Conservation (phyloP, 179 eudicot genomes). For the Corrigiola litoralis region DNA sequence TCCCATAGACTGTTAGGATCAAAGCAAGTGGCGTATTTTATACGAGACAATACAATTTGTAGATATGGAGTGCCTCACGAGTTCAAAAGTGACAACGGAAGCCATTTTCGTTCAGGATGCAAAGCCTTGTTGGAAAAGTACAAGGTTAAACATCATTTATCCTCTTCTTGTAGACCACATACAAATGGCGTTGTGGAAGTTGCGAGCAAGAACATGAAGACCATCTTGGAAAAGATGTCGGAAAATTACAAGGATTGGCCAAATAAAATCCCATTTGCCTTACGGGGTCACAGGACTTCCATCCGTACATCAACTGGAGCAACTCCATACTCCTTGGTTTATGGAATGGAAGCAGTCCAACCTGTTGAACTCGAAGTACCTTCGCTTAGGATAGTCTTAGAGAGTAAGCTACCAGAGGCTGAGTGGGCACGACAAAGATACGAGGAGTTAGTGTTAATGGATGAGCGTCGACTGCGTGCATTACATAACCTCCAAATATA, state of each 20-base stretch:
- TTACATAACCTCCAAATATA: neutral
- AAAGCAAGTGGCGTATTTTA: too few relatives aligned
- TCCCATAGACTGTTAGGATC: too few relatives aligned
- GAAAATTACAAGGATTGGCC: conserved; percentile 2
- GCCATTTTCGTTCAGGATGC: neutral
- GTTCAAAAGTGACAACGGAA: neutral
- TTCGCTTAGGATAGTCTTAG: neutral
- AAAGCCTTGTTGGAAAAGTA: neutral
- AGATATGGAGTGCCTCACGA: too few relatives aligned
- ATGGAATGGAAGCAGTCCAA: neutral
- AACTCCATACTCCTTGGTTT: neutral
- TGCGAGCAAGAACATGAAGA: conserved; percentile 2
- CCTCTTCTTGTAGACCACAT: neutral
- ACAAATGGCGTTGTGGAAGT: conserved; percentile 1
- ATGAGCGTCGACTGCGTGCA: neutral
- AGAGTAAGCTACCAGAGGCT: neutral
- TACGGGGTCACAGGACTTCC: neutral
- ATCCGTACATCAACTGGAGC: neutral
- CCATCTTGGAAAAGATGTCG: neutral
- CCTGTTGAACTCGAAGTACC: neutral
- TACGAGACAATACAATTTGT: too few relatives aligned
- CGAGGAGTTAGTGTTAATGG: neutral
- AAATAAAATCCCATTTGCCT: neutral
- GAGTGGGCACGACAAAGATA: neutral
- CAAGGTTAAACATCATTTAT: neutral